Base-by-base conservation (phyloP, 768 basidiomycete species). In the Pilatotrama ljubarskyi region DNA sequence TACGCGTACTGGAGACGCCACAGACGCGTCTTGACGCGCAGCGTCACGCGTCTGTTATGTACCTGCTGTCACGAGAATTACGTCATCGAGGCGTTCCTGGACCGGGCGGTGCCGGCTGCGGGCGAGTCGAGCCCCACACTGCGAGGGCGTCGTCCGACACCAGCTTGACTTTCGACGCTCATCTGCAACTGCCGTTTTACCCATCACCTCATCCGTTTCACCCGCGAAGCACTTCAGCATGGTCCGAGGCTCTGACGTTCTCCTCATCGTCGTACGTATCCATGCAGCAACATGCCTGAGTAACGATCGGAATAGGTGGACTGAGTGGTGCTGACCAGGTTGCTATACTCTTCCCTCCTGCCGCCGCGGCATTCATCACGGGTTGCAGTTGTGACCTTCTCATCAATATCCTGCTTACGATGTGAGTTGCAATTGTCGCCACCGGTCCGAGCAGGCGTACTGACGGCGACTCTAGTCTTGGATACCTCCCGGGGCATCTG, bases 371-470 rank as follows among this genome's bases (percentile, higher is more conserved):
- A 2, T 85, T 93, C 67, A 71, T 94, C 58, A 82, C 89, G 0
- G 93, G 93, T 32, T 95, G 93, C 72, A 84, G 86, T 62, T 93
- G 91, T 68, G 93, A 94, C 76, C 77, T 95, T 47, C 80, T 94
- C 66, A 91, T 95, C 75, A 95, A 90, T 75, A 84, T 95, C 59
- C 76, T 80, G 59, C 74, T 95, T 68, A 93, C 93, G 0, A 73
- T 88, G 91, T 92, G 70, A 52, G 84, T 72, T n/a, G 3, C 48
- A 41, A 17, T 11, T 25, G 0, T n/a, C 36, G 18, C 13, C 37
- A 32, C 14, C 29, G n/a, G 24, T 29, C 18, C 20, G 3, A 37
- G n/a, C n/a, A 17, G 35, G 37, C n/a, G 11, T 20, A 35, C 40
- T 46, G n/a, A 22, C 66, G 7, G 13, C 69, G 17, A 62, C 38